Percentiles rank a stretch among this genome's conserved stretches.
Conservation (phyloP, 1,139 yeast species). For the Kodamaea alishanica region DNA sequence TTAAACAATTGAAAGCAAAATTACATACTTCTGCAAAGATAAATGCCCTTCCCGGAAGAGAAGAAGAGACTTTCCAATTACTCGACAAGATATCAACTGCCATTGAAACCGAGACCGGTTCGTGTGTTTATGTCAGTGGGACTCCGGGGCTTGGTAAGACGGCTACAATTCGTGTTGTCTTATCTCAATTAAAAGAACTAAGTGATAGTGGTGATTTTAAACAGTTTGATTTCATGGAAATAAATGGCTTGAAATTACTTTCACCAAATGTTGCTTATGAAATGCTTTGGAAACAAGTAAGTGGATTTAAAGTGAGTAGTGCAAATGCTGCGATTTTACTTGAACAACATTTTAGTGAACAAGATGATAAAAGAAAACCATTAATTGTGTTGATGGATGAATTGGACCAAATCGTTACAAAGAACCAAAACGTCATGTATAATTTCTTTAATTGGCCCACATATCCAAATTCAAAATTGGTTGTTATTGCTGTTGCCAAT, state of each 20-base stretch:
- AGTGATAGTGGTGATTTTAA: constrained; percentile 46
- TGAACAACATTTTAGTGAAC: constrained; percentile 33
- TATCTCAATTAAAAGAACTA: constrained; percentile 56
- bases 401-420: constrained; percentile 84
- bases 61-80: constrained; percentile 74
- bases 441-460: constrained; percentile 98
- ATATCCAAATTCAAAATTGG: constrained; percentile 67
- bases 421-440: constrained; percentile 84
- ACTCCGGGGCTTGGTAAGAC: constrained; percentile 99
- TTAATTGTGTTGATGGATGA: constrained; percentile 85
- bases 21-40: constrained; percentile 66
- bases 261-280: constrained; percentile 88
- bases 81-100: constrained; percentile 74
- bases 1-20: constrained; percentile 53
- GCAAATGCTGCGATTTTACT: constrained; percentile 52
- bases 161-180: constrained; percentile 84
- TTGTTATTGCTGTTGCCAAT: constrained; percentile 92
- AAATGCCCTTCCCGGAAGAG: constrained; percentile 79
- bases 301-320: constrained; percentile 60
- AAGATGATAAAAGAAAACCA: constrained; percentile 38
- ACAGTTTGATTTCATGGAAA: constrained; percentile 72
- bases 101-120: constrained; percentile 67
- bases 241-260: constrained; percentile 84
- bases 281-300: constrained; percentile 70
- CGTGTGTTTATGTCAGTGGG: constrained; percentile 88